Evolutionary conservation across 1,139 yeast species (phyloP).

Genomic region (Saccharomycopsis hybrid): DNA sequence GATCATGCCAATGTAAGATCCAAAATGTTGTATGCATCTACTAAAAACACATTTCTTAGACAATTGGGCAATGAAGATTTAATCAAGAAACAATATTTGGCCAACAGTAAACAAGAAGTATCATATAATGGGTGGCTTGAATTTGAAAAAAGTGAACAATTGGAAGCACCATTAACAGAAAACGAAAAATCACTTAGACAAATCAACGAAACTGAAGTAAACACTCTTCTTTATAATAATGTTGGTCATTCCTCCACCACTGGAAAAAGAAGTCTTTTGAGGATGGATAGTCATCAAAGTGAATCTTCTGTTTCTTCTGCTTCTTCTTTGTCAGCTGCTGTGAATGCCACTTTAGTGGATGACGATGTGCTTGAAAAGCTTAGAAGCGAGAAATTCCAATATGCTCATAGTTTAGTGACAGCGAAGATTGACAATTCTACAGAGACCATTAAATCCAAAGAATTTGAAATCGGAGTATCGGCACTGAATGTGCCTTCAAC

Average conservation of each 20-base stretch:
- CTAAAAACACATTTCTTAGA: constrained; percentile 67
- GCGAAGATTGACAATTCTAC: constrained; percentile 11
- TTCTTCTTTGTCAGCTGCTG: not conserved
- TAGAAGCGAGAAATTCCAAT: not conserved
- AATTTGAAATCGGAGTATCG: not conserved
- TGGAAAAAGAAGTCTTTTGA: constrained; percentile 10
- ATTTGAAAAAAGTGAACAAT: constrained; percentile 32
- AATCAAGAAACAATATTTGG: constrained; percentile 42
- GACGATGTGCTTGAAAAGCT: constrained; percentile 14
- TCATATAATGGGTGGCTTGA: constrained; percentile 42
- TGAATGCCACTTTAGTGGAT: constrained; percentile 11
- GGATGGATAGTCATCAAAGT: constrained; percentile 14
- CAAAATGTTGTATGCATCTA: constrained; percentile 92
- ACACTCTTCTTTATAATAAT: constrained; percentile 24
- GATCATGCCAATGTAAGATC: constrained; percentile 75
- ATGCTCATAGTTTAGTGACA: constrained; percentile 2
- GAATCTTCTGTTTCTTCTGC: too few relatives aligned
- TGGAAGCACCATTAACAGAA: constrained; percentile 46
- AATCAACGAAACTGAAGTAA: constrained; percentile 36
- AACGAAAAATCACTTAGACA: constrained; percentile 50
- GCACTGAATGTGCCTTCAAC: constrained; percentile 5
- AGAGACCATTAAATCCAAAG: constrained; percentile 12
- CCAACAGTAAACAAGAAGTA: constrained; percentile 58
- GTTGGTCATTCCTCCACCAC: constrained; percentile 1
- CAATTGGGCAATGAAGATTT: constrained; percentile 67